Base-by-base conservation (phyloP, 169 alveolate genomes). In the Plasmodium berghei region DNA sequence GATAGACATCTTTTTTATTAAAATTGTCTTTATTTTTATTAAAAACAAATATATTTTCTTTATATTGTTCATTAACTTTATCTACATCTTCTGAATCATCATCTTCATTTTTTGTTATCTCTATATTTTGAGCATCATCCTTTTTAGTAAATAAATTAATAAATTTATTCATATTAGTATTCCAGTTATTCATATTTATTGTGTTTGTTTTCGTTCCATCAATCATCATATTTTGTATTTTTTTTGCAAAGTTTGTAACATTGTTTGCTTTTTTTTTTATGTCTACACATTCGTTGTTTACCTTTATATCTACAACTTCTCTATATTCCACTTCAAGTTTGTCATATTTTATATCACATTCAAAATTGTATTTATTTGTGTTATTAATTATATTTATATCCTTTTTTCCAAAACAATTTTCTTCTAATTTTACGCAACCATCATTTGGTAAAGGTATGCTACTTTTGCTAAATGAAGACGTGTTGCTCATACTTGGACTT, bases 161-260 rank as follows among this genome's bases (percentile, higher is more conserved):
- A 28, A 77, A 70, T 24, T 69, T 69, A 64, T 54, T 77, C 28
- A 45, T 9, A 49, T 64, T 55, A 34, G 55, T 46, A 18, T 58
- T 58, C 62, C 22, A 26, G 14, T 77, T 34, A 45, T 63, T 26
- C 26, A 26, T 24, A 14, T 77, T 67, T 40, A 63, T 10, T 55
- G 49, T 67, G 9, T 49, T 64, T 24, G 63, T 77, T 20, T 77
- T 75, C 2, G 20, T 77, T 9, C 70, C 40, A 16, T 77, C 89
- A 20, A 63, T 16, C 77, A 77, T 26, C 74, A 77, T 77, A 24
- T 77, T 46, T n/a, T 77, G 89, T 49, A 77, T 40, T 54, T 46
- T 55, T 26, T 54, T 77, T n/a, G 89, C 89, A 63, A 77, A 49
- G 8, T 77, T 49, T 49, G 77, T 49, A 14, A 77, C 54, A 24